These are phyloP conservation scores for Talaromyces sp. DNA, from an alignment of 2,329 filamentous ascomycete species.

Conservation along the genomic window DNA sequence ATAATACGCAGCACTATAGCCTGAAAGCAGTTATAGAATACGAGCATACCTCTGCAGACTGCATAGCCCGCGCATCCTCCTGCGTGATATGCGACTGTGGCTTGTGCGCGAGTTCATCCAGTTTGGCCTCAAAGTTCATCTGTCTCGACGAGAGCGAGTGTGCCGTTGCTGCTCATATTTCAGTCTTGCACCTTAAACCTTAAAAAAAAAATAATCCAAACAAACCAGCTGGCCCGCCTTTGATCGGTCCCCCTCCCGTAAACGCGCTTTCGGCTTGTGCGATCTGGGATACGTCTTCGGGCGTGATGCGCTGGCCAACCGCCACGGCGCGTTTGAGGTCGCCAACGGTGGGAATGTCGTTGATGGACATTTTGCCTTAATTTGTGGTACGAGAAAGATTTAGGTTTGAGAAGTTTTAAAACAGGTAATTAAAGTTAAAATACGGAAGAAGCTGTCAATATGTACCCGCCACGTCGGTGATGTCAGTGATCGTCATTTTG, in stretches of 20 bases:
- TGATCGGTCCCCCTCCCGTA: constrained; percentile 25
- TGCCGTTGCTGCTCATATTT: constrained; percentile 21
- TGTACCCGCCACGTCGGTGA: neutral
- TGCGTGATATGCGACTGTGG: constrained; percentile 28
- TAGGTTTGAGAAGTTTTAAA: neutral
- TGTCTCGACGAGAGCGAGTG: constrained; percentile 28
- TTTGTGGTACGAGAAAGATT: neutral
- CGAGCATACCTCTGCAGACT: constrained; percentile 24
- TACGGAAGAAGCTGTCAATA: neutral
- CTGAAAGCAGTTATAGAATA: neutral
- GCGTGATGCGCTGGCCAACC: constrained; percentile 27
- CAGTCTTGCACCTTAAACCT: neutral
- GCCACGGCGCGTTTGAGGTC: constrained; percentile 28
- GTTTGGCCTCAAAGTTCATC: constrained; percentile 29
- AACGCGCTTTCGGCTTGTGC: constrained; percentile 27
- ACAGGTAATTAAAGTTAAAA: neutral
- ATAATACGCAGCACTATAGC: neutral
- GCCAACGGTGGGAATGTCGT: constrained; percentile 23
- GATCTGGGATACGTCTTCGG: constrained; percentile 27
- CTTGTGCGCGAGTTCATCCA: constrained; percentile 27
- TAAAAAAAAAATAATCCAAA: neutral
- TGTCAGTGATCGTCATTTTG: neutral
- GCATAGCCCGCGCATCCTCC: constrained; percentile 27
- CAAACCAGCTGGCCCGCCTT: constrained; percentile 28
- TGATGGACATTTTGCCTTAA: constrained; percentile 4